phyloP scores from a whole-genome alignment of 2,329 filamentous ascomycete genomes.

The Claviceps pazoutovae region DNA sequence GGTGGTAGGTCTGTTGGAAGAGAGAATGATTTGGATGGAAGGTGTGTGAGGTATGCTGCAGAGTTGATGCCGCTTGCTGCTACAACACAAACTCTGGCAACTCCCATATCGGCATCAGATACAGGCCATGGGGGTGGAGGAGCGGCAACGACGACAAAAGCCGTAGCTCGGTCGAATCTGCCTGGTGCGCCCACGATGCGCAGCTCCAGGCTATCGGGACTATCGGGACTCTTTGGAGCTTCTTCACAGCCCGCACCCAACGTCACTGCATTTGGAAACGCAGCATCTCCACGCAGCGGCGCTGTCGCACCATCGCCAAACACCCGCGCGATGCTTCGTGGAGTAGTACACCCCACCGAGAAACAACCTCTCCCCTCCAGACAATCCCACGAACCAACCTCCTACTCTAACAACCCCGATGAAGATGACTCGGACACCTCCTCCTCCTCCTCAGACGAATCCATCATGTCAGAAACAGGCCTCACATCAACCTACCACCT shows the following conservation, averaged over 20 bases:
- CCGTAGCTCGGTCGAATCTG: neutral
- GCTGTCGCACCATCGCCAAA: too few species aligned
- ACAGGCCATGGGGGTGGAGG: too few species aligned
- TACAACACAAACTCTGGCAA: neutral
- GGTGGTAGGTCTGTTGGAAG: neutral
- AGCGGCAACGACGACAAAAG: too few species aligned
- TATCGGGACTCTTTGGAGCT: neutral
- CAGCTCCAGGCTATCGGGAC: too few species aligned
- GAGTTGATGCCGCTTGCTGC: neutral
- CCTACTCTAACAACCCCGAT: neutral
- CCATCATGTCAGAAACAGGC: slow-evolving; percentile 38
- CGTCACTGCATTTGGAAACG: neutral
- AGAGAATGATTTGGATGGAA: neutral
- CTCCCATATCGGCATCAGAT: neutral
- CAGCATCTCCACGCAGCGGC: neutral
- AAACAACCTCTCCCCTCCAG: neutral
- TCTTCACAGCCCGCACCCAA: neutral
- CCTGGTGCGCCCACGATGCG: neutral
- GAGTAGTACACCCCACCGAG: neutral
- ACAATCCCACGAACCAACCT: neutral
- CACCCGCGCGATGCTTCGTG: too few species aligned
- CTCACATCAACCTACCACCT: slow-evolving; percentile 44
- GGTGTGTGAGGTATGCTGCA: neutral
- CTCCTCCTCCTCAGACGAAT: slow-evolving; percentile 16
- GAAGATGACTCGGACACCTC: neutral